These are phyloP conservation scores for Suillus lakei DNA, from an alignment of 768 basidiomycete species.

Conservation along the genomic window DNA sequence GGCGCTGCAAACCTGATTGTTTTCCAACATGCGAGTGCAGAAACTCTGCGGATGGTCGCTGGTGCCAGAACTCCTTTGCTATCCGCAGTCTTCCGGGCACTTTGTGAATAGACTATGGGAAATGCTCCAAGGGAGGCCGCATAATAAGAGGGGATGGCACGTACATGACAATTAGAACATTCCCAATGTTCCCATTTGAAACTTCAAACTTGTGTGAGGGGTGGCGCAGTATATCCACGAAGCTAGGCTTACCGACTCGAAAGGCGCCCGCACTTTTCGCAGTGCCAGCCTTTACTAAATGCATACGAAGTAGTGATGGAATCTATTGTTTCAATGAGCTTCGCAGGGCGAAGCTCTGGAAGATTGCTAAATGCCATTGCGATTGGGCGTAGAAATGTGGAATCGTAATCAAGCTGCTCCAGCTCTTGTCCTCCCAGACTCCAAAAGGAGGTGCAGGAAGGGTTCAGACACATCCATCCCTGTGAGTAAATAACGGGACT, in stretches of 20 bases:
- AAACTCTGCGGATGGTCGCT: slow-evolving; percentile 28
- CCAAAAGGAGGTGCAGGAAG: slow-evolving; percentile 65
- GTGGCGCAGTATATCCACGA: background rate
- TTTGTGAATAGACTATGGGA: slow-evolving; percentile 19
- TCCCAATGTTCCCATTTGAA: slow-evolving; percentile 79
- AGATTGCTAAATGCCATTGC: slow-evolving; percentile 36
- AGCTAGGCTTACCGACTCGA: slow-evolving; percentile 63
- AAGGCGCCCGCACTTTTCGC: slow-evolving; percentile 67
- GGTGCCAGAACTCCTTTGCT: slow-evolving; percentile 45
- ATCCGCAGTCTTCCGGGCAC: slow-evolving; percentile 27
- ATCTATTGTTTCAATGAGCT: slow-evolving; percentile 28
- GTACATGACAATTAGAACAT: slow-evolving; percentile 65
- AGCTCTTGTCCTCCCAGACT: slow-evolving; percentile 32
- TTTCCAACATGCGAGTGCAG: slow-evolving; percentile 34
- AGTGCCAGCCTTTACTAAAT: slow-evolving; percentile 73
- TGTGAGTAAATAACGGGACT: slow-evolving; percentile 60
- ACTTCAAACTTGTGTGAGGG: slow-evolving; percentile 40
- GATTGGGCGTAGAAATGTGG: slow-evolving; percentile 48
- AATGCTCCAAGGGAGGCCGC: background rate
- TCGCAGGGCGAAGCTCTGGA: slow-evolving; percentile 45
- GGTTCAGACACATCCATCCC: slow-evolving; percentile 68
- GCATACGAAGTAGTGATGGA: slow-evolving; percentile 56
- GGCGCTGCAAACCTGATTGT: slow-evolving; percentile 28
- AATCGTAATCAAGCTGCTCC: slow-evolving; percentile 50
- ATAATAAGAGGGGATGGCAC: slow-evolving; percentile 12